Percentiles rank a stretch among this genome's conserved stretches.
These are phyloP conservation scores for Claviceps sp. DNA, from an alignment of 2,329 filamentous ascomycete species.

Conservation along the genomic window DNA sequence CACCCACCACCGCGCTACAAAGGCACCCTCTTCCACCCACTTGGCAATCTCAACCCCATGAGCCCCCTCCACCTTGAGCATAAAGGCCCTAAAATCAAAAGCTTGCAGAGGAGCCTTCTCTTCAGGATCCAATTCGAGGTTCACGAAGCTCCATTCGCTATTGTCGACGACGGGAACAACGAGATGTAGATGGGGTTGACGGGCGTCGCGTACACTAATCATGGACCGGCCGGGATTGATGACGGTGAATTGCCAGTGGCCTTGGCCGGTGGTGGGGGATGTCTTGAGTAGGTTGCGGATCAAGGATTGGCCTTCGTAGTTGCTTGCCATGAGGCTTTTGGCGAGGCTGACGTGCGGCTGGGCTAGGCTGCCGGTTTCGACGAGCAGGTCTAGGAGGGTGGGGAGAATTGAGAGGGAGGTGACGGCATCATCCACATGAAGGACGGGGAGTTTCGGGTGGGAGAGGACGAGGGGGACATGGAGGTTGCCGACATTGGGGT, in stretches of 20 bases:
- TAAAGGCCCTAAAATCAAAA: constrained; percentile 14
- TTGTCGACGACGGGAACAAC: constrained; percentile 19
- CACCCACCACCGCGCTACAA: constrained; percentile 21
- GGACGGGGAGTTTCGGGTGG: constrained; percentile 18
- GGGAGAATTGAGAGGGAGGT: constrained; percentile 21
- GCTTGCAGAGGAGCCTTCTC: constrained; percentile 13
- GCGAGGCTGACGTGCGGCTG: constrained; percentile 13
- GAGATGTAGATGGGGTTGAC: constrained; percentile 16
- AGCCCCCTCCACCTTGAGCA: constrained; percentile 8
- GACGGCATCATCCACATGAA: constrained; percentile 19
- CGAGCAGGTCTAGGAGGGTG: constrained; percentile 21
- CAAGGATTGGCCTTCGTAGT: constrained; percentile 23
- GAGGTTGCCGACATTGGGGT: constrained; percentile 19
- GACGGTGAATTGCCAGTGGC: constrained; percentile 21
- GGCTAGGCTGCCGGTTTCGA: constrained; percentile 20
- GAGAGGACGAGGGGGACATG: constrained; percentile 20
- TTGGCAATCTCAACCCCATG: constrained; percentile 14
- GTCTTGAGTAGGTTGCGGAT: constrained; percentile 16
- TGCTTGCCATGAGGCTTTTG: constrained; percentile 14
- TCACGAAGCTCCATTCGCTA: constrained; percentile 19
- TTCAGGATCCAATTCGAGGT: constrained; percentile 15
- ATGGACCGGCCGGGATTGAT: constrained; percentile 21
- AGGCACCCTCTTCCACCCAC: constrained; percentile 21
- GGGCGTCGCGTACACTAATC: constrained; percentile 19
- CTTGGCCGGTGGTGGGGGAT: constrained; percentile 9